Conservation (phyloP, 352 stramenopile genomes). For the Pythium sp. region DNA sequence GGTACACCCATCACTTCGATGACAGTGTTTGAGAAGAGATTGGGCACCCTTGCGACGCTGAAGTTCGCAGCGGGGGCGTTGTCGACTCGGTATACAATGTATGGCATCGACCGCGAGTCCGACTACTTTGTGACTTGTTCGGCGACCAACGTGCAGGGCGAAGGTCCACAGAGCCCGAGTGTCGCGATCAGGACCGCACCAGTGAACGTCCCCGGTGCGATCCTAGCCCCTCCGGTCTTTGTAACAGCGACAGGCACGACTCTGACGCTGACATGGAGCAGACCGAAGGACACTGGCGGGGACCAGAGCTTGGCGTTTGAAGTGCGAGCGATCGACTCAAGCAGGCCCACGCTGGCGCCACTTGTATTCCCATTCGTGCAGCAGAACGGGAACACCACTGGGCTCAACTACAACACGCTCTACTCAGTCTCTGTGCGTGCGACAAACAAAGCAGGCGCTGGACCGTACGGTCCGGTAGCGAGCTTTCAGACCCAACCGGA, state of each 20-base stretch:
- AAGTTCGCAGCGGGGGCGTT: conserved; percentile 5
- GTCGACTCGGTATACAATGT: conserved; percentile 26
- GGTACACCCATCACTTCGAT: conserved; percentile 33
- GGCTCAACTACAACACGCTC: conserved; percentile 31
- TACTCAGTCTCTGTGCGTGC: conserved; percentile 42
- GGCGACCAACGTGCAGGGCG: conserved; percentile 36
- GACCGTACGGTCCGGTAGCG: conserved; percentile 32
- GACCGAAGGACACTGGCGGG: conserved; percentile 46
- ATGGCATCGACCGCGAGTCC: conserved; percentile 26
- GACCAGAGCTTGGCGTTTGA: conserved; percentile 30
- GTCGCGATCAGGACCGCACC: conserved; percentile 29
- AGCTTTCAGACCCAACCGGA: conserved; percentile 39
- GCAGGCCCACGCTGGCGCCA: background rate
- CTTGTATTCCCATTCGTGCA: conserved; percentile 12
- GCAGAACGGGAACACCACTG: conserved; percentile 10
- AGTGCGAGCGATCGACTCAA: conserved; percentile 20
- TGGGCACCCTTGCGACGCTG: conserved; percentile 23
- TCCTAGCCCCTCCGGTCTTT: conserved; percentile 26
- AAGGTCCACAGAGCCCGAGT: conserved; percentile 26
- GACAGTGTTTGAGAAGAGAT: conserved; percentile 39
- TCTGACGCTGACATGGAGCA: conserved; percentile 33
- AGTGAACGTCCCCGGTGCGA: conserved; percentile 31
- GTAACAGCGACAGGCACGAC: conserved; percentile 31
- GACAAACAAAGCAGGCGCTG: conserved; percentile 27
- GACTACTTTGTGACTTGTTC: conserved; percentile 39